phyloP scores from a whole-genome alignment of 1,284 basidiomycete genomes.

The Heliocybe sulcata region DNA sequence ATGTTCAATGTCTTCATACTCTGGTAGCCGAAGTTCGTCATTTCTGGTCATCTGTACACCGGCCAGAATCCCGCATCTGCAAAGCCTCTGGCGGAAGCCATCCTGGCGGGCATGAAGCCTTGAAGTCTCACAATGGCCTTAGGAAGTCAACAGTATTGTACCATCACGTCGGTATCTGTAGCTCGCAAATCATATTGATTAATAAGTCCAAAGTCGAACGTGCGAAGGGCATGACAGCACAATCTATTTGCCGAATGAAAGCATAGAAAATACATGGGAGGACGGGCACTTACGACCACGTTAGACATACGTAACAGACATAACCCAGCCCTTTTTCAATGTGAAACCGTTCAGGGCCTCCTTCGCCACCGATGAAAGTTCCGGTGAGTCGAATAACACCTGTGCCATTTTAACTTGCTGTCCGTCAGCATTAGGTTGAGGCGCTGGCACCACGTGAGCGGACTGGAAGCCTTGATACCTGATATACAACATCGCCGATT shows the following conservation, averaged over 20 bases:
- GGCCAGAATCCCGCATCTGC: constrained; percentile 75
- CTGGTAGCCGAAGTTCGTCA: constrained; percentile 33
- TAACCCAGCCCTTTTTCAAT: constrained; percentile 75
- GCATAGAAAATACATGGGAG: not conserved
- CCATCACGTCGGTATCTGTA: not conserved
- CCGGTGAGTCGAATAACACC: constrained; percentile 65
- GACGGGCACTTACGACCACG: constrained; percentile 11
- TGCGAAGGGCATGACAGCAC: not conserved
- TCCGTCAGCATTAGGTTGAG: constrained; percentile 54
- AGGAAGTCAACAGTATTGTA: not conserved
- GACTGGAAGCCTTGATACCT: constrained; percentile 76
- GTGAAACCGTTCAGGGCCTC: constrained; percentile 74
- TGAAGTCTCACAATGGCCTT: not conserved
- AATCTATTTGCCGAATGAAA: not conserved
- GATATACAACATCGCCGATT: constrained; percentile 5
- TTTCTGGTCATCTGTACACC: constrained; percentile 42
- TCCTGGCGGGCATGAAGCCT: constrained; percentile 24
- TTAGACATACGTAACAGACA: constrained; percentile 71
- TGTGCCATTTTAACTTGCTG: constrained; percentile 68
- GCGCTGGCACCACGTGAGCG: constrained; percentile 59
- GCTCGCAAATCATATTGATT: not conserved
- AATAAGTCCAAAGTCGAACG: not conserved
- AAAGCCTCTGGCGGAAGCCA: constrained; percentile 36
- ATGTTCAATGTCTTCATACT: not conserved
- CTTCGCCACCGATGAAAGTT: constrained; percentile 69